Percentiles rank a stretch among this genome's conserved stretches.
Conservation (phyloP, 257 asterid genomes). For the Nyctanthes arbortristis region DNA sequence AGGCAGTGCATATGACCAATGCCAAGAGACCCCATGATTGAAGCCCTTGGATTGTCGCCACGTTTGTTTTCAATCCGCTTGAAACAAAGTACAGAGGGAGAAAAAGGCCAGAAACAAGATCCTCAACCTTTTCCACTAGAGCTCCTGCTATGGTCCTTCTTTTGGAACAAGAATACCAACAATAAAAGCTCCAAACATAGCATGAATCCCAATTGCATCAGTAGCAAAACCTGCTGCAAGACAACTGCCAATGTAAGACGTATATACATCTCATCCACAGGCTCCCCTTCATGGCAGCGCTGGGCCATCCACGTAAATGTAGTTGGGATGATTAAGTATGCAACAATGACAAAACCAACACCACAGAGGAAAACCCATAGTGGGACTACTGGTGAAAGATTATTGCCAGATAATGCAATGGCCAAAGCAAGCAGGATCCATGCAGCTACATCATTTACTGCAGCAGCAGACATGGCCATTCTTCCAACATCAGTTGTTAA, state of each 20-base stretch:
- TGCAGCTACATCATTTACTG: too few species aligned
- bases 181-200: constrained; percentile 83
- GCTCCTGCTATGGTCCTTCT: constrained; percentile 83
- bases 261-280: constrained; percentile 62
- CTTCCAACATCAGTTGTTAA: too few species aligned
- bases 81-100: constrained; percentile 83
- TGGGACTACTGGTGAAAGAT: constrained; percentile 52
- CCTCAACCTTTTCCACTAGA: constrained; percentile 81
- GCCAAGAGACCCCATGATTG: constrained; percentile 85
- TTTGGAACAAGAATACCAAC: constrained; percentile 78
- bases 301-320: constrained; percentile 65
- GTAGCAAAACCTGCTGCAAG: constrained; percentile 72
- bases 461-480: too few species aligned
- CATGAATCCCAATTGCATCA: constrained; percentile 77
- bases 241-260: constrained; percentile 65
- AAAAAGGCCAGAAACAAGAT: constrained; percentile 78
- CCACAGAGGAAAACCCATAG: constrained; percentile 76
- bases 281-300: constrained; percentile 68
- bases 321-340: constrained; percentile 42
- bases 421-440: constrained; percentile 88
- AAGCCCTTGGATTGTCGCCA: constrained; percentile 69
- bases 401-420: constrained; percentile 63
- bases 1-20: constrained; percentile 65
- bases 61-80: constrained; percentile 76
- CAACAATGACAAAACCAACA: constrained; percentile 44